These are phyloP conservation scores for Leptodontidium sp. DNA, from an alignment of 2,329 filamentous ascomycete genomes.

Conservation along the genomic window DNA sequence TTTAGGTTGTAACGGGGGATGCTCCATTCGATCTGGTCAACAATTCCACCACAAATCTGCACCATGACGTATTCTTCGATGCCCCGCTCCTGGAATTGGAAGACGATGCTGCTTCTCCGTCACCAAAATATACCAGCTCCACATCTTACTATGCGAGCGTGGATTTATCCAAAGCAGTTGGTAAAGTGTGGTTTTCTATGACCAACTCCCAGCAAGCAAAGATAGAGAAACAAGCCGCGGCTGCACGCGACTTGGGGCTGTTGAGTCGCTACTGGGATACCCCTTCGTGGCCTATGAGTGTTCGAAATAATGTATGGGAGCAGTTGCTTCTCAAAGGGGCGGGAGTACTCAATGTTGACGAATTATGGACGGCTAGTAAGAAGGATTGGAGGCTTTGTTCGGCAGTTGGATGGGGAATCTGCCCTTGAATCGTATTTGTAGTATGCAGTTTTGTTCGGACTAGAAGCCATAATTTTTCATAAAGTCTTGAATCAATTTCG, in stretches of 20 bases:
- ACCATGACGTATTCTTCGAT: slow-evolving; percentile 70
- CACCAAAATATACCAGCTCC: slow-evolving; percentile 51
- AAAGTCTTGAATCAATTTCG: not conserved
- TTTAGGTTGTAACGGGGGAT: slow-evolving; percentile 67
- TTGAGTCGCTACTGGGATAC: slow-evolving; percentile 66
- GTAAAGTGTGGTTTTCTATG: slow-evolving; percentile 56
- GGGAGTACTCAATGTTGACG: slow-evolving; percentile 67
- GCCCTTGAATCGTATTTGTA: not conserved
- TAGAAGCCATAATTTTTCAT: not conserved
- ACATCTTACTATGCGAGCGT: slow-evolving; percentile 73
- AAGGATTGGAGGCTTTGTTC: slow-evolving; percentile 36
- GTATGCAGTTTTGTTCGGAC: too few species aligned
- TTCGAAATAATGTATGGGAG: slow-evolving; percentile 61
- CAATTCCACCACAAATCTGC: slow-evolving; percentile 51
- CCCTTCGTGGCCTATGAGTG: slow-evolving; percentile 59
- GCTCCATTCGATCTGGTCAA: slow-evolving; percentile 62
- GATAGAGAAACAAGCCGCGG: slow-evolving; percentile 53
- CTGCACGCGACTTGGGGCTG: slow-evolving; percentile 58
- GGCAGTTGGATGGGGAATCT: slow-evolving; percentile 7
- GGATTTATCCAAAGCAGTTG: slow-evolving; percentile 61
- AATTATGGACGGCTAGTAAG: slow-evolving; percentile 48
- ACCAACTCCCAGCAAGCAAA: slow-evolving; percentile 51
- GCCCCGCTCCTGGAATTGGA: slow-evolving; percentile 57
- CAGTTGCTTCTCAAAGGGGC: slow-evolving; percentile 59
- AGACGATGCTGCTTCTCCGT: slow-evolving; percentile 34